phyloP scores from a whole-genome alignment of 2,329 filamentous ascomycete genomes.

The Aspergillus brasiliensis region DNA sequence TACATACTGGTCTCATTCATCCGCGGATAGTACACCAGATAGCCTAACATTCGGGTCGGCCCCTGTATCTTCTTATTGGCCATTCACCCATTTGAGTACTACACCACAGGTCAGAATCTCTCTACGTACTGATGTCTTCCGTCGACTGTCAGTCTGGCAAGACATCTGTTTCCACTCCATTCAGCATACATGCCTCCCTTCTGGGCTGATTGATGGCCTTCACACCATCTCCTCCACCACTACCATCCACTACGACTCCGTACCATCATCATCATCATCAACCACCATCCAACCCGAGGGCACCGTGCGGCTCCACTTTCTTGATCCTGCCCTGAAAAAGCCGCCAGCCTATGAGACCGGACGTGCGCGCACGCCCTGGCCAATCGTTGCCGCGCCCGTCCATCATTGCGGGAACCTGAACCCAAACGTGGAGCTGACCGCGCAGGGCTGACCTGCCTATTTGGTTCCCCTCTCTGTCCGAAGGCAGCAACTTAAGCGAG shows the following conservation, averaged over 20 bases:
- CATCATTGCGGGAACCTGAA: neutral
- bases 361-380: neutral
- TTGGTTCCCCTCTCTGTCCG: neutral
- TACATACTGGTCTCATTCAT: neutral
- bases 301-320: neutral
- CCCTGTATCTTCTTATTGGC: neutral
- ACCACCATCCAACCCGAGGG: neutral
- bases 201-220: neutral
- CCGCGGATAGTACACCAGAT: neutral
- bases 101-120: too few species aligned
- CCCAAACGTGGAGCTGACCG: slow-evolving; percentile 5
- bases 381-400: neutral
- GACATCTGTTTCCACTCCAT: too few species aligned
- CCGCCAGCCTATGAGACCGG: neutral
- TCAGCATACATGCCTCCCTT: too few species aligned
- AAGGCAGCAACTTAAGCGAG: slow-evolving; percentile 11
- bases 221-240: neutral
- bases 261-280: too few species aligned
- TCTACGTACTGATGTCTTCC: too few species aligned
- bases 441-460: slow-evolving; percentile 10
- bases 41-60: slow-evolving; percentile 2
- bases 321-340: neutral
- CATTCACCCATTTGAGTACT: too few species aligned
- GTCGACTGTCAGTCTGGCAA: too few species aligned
- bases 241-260: neutral